Base-by-base conservation (phyloP, 805 yeast species). In the Lachancea thermotolerans region DNA sequence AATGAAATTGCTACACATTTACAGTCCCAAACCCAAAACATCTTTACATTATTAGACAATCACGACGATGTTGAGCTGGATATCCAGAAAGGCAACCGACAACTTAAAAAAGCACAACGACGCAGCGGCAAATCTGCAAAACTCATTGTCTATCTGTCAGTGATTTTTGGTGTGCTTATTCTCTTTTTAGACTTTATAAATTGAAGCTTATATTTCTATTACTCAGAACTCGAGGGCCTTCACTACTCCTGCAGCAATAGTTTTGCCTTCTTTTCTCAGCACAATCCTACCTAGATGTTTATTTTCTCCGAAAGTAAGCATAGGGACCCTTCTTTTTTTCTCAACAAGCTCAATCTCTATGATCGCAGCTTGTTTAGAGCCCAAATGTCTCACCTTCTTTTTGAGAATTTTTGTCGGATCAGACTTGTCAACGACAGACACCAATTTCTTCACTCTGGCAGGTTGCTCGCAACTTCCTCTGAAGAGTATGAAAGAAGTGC, bases 271-370 rank as follows among this genome's bases (percentile, higher is more conserved):
- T 70, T 93, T 98, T 75, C 99, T 88, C 64, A 93, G 76, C 16
- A 98, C 89, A 66, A 93, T 87, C 69, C 98, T 82, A 56, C 98
- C 97, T 56, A 93, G 74, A 68, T 89, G 97, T 52, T 89, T 96
- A 64, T 88, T 86, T 60, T 85, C 87, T 49, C 72, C 79, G 60
- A 80, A 87, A 34, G 89, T 81, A 69, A 93, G 95, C 44, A 91
- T 79, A 66, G 98, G 93, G 37, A 93, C 82, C 46, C 96, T 88
- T 58, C 84, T 87, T 39, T 79, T 97, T 62, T 89, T 88, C 57
- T 93, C 82, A 76, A 85, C 86, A 89, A 91, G 85, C 58, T 97
- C 98, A 73, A 88, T 82, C 66, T 93, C 93, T 49, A 97, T 96
- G 62, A 88, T 86, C 33, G 97, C 95, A 39, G 96, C 96, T 40